These are phyloP conservation scores for Xylaria hypoxylon DNA, from an alignment of 2,329 filamentous ascomycete genomes.

Conservation along the genomic window DNA sequence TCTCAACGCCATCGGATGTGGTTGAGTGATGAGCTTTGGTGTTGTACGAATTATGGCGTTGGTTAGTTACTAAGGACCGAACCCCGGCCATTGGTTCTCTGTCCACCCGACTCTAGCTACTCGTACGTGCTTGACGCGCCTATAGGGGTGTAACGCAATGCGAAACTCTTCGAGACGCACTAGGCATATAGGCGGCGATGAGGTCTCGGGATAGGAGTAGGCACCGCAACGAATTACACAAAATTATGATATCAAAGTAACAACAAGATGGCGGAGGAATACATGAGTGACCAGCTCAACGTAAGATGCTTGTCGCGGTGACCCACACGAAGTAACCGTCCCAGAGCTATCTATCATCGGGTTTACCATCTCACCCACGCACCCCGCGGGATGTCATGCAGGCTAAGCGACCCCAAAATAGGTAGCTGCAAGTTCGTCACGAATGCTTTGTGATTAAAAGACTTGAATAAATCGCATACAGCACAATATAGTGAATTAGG, in stretches of 20 bases:
- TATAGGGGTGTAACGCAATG: neutral
- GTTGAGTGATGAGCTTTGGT: constrained; percentile 17
- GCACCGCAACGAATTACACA: neutral
- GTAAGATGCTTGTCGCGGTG: constrained; percentile 15
- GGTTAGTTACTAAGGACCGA: neutral
- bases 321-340: constrained; percentile 25
- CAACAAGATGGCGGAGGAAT: neutral
- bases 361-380: constrained; percentile 20
- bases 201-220: constrained; percentile 1
- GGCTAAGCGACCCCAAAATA: constrained; percentile 34
- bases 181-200: neutral
- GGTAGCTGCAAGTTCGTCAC: constrained; percentile 19
- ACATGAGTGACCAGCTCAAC: neutral
- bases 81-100: constrained; percentile 13
- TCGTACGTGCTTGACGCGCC: neutral
- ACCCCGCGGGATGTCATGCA: constrained; percentile 38
- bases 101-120: constrained; percentile 5
- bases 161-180: neutral
- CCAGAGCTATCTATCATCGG: constrained; percentile 17
- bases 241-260: neutral
- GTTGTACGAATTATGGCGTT: constrained; percentile 19
- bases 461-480: neutral
- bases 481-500: neutral
- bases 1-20: constrained; percentile 24
- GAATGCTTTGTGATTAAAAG: neutral